Conservation (phyloP, 352 stramenopile species). For the Blastocystis sp. region DNA sequence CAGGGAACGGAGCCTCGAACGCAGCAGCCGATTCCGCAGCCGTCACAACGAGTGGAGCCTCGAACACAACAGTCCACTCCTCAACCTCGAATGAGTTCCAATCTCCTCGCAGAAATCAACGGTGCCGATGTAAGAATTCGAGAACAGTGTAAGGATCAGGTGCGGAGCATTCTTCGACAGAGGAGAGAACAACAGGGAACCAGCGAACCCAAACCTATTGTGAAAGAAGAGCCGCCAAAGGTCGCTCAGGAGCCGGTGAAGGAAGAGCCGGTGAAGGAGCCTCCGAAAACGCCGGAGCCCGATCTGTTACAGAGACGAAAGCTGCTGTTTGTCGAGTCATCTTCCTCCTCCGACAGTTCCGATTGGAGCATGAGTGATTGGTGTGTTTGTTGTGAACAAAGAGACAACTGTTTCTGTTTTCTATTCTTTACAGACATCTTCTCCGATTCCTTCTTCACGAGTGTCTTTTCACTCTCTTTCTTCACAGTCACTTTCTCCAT, state of each 20-base stretch:
- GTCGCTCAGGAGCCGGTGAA: not conserved
- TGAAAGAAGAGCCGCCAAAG: not conserved
- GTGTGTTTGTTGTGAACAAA: not conserved
- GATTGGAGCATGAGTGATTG: slow-evolving; percentile 38
- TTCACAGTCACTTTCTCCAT: not conserved
- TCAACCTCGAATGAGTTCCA: not conserved
- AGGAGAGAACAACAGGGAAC: not conserved
- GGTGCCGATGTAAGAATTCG: not conserved
- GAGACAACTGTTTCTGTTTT: too few species aligned
- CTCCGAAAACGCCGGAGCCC: not conserved
- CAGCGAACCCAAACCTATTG: not conserved
- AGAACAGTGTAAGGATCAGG: not conserved
- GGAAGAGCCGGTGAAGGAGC: not conserved
- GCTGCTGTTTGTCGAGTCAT: slow-evolving; percentile 8
- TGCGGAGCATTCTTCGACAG: not conserved
- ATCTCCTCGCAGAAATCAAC: slow-evolving; percentile 7
- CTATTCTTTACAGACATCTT: too few species aligned
- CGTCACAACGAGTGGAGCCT: not conserved
- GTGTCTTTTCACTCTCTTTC: not conserved
- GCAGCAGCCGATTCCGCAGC: not conserved
- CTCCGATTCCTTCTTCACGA: slow-evolving; percentile 27
- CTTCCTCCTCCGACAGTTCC: not conserved
- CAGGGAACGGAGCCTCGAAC: not conserved
- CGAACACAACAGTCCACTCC: not conserved
- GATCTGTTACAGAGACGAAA: slow-evolving; percentile 22